phyloP scores from a whole-genome alignment of 495 filamentous ascomycete species.

The Penicillium egyptiacum region DNA sequence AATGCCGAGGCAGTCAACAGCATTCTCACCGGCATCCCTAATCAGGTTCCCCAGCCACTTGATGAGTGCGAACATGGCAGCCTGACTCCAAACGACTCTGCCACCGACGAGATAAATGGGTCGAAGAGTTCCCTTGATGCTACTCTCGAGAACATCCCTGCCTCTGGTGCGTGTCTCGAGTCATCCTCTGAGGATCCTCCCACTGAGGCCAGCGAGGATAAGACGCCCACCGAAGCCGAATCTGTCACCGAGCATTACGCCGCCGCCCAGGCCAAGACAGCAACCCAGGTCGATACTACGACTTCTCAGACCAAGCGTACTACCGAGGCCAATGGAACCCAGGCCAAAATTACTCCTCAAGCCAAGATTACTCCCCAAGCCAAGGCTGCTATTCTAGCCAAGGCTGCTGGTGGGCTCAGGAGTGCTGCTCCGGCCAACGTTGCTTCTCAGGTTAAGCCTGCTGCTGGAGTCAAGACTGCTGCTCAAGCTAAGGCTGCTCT shows the following conservation, averaged over 20 bases:
- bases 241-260: neutral
- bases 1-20: neutral
- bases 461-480: neutral
- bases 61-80: neutral
- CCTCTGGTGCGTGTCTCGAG: neutral
- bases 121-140: neutral
- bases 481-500: neutral
- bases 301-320: neutral
- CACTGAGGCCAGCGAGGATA: no score
- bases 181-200: neutral
- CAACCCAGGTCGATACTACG: neutral
- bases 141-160: no score
- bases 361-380: neutral
- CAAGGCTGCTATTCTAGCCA: neutral
- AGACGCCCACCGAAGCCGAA: neutral
- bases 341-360: neutral
- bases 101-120: neutral
- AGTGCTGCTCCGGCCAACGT: neutral
- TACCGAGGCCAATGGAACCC: neutral
- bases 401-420: neutral
- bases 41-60: neutral
- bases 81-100: no score
- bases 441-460: neutral
- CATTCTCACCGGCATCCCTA: neutral
- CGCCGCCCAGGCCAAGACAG: neutral